Percentiles rank a stretch among this genome's conserved stretches.
Evolutionary conservation across 345 rosid genomes (phyloP).

Genomic region (Cardamine occulta): DNA sequence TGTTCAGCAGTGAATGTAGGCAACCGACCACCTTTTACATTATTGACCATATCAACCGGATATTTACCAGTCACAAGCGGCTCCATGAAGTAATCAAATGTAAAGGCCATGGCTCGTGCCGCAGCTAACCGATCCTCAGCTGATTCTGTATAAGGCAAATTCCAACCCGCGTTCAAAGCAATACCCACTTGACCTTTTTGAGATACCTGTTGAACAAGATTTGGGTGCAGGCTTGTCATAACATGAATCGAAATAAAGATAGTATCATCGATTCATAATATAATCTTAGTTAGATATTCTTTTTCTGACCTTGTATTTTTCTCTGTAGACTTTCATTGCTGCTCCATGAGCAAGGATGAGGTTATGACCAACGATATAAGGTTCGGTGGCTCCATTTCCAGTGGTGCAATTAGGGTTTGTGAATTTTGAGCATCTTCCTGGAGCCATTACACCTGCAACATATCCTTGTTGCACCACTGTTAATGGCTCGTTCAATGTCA

Average conservation of each 20-base stretch:
- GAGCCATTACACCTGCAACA: conserved; percentile 37
- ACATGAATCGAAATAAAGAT: neutral
- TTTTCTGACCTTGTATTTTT: conserved; percentile 40
- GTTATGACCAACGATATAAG: conserved; percentile 48
- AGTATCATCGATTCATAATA: neutral
- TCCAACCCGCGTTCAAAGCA: conserved; percentile 44
- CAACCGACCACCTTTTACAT: conserved; percentile 52
- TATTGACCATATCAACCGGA: conserved; percentile 47
- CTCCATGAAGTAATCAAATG: conserved; percentile 56
- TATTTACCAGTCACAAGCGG: conserved; percentile 60
- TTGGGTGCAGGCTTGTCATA: neutral
- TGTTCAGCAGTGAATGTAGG: conserved; percentile 56
- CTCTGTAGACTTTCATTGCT: conserved; percentile 44
- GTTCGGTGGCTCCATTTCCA: conserved; percentile 46
- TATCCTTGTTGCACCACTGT: conserved; percentile 43
- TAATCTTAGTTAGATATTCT: too few species aligned
- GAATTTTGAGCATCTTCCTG: conserved; percentile 48
- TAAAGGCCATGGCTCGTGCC: conserved; percentile 51
- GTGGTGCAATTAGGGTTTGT: conserved; percentile 36
- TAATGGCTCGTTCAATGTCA: conserved; percentile 53
- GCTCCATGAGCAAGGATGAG: conserved; percentile 52
- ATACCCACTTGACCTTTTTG: conserved; percentile 56
- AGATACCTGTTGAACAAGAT: conserved; percentile 34
- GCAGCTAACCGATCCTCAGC: conserved; percentile 43
- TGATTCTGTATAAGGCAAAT: conserved; percentile 48